Conservation (phyloP, 495 filamentous ascomycete genomes). For the Oidiodendron maius region DNA sequence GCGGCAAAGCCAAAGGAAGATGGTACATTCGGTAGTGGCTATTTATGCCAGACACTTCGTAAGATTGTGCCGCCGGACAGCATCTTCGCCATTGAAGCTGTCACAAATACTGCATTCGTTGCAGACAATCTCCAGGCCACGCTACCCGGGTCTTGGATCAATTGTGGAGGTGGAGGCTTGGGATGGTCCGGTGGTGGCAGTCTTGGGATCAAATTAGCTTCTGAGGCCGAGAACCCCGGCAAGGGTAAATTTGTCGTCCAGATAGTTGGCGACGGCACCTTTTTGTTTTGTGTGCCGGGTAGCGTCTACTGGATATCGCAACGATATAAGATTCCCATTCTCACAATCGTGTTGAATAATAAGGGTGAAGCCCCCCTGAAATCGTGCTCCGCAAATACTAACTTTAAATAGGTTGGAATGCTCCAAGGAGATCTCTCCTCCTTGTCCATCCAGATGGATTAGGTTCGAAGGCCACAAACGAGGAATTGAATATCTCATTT, state of each 20-base stretch:
- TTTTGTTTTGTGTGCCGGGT: constrained; percentile 80
- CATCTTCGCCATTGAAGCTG: constrained; percentile 82
- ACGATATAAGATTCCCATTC: constrained; percentile 79
- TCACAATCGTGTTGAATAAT: constrained; percentile 93
- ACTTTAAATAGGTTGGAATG: constrained; percentile 68
- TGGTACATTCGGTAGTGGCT: constrained; percentile 63
- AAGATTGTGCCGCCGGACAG: constrained; percentile 65
- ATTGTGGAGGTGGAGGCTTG: constrained; percentile 89
- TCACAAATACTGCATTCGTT: constrained; percentile 74
- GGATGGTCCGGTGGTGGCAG: constrained; percentile 94
- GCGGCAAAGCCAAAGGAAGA: constrained; percentile 50
- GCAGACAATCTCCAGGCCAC: constrained; percentile 76
- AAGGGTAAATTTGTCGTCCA: constrained; percentile 86
- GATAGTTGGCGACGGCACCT: constrained; percentile 91
- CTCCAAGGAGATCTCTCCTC: constrained; percentile 66
- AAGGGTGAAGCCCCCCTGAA: constrained; percentile 48
- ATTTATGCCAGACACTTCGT: constrained; percentile 61
- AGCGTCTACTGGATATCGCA: constrained; percentile 89
- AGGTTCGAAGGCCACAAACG: constrained; percentile 69
- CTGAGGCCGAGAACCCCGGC: constrained; percentile 51
- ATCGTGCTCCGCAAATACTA: not conserved
- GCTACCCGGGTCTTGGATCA: constrained; percentile 78
- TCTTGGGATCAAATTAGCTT: constrained; percentile 82
- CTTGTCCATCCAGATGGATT: constrained; percentile 81
- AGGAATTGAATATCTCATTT: constrained; percentile 88